Evolutionary conservation across 805 yeast genomes (phyloP).

Genomic region (Ogataea kodamae): DNA sequence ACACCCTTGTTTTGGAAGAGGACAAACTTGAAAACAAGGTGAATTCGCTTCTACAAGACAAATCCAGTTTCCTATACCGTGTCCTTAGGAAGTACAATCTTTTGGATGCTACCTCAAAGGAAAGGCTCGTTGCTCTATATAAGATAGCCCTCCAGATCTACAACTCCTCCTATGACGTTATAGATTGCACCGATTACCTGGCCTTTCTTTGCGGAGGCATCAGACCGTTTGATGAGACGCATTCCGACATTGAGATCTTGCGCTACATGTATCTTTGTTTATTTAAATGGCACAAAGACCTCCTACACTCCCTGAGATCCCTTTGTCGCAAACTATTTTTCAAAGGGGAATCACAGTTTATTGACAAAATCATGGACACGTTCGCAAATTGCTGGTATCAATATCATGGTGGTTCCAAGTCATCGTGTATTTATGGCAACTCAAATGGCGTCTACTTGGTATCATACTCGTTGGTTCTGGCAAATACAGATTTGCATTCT

Average conservation of each 20-base stretch:
- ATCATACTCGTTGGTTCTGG: conserved; percentile 64
- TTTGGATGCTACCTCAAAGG: conserved; percentile 4
- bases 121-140: conserved; percentile 11
- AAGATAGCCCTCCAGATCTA: conserved; percentile 33
- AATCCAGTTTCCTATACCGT: conserved; percentile 3
- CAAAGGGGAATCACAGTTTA: conserved; percentile 79
- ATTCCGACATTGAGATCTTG: conserved; percentile 37
- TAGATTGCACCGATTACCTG: conserved; percentile 23
- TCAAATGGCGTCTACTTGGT: conserved; percentile 63
- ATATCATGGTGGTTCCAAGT: conserved; percentile 39
- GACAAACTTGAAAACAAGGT: conserved; percentile 1
- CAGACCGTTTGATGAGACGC: conserved; percentile 16
- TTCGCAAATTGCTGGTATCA: conserved; percentile 64
- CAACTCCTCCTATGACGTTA: conserved; percentile 29
- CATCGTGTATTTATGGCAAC: conserved; percentile 38
- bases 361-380: conserved; percentile 67
- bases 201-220: conserved; percentile 29
- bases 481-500: conserved; percentile 77
- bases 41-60: conserved; percentile 3
- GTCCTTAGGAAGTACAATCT: conserved; percentile 5
- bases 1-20: conserved; percentile 3
- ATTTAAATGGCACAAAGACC: conserved; percentile 44
- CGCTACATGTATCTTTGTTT: conserved; percentile 44
- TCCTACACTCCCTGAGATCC: conserved; percentile 53
- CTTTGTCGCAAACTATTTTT: conserved; percentile 67